phyloP scores from a whole-genome alignment of 2,329 filamentous ascomycete species.

The Colletotrichum paranaense region DNA sequence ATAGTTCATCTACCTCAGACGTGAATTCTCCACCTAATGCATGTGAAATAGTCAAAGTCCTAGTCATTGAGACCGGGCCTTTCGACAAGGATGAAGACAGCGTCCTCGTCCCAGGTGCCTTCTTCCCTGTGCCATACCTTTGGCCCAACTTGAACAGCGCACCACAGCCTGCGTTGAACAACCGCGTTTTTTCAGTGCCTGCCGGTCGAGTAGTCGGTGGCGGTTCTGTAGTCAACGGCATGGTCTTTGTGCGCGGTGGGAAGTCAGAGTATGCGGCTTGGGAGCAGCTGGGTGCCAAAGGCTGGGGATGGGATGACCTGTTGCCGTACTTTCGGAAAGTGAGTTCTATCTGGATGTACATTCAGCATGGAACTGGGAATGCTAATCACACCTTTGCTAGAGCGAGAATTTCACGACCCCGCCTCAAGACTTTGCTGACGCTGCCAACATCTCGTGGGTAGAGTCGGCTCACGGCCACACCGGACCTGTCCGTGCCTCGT shows the following conservation, averaged over 20 bases:
- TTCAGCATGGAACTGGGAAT: neutral
- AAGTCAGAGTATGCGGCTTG: slow-evolving; percentile 54
- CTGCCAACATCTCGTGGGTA: slow-evolving; percentile 31
- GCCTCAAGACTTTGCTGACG: slow-evolving; percentile 16
- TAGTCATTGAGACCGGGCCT: slow-evolving; percentile 44
- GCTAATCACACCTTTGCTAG: neutral
- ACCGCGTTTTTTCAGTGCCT: slow-evolving; percentile 39
- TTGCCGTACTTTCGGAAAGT: slow-evolving; percentile 58
- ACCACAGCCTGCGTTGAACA: slow-evolving; percentile 42
- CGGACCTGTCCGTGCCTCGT: slow-evolving; percentile 45
- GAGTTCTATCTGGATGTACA: neutral
- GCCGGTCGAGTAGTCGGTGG: slow-evolving; percentile 51
- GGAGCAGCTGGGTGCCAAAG: slow-evolving; percentile 55
- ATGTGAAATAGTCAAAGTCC: slow-evolving; percentile 38
- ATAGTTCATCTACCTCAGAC: no score
- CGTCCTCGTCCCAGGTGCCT: slow-evolving; percentile 44
- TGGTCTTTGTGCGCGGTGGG: slow-evolving; percentile 49
- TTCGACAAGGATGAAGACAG: slow-evolving; percentile 41
- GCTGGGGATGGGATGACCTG: slow-evolving; percentile 50
- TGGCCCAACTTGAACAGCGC: slow-evolving; percentile 41
- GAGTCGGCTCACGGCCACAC: slow-evolving; percentile 40
- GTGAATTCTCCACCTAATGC: neutral
- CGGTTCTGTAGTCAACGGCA: slow-evolving; percentile 51
- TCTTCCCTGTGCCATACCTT: slow-evolving; percentile 42
- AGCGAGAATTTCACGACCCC: slow-evolving; percentile 36